Evolutionary conservation across 805 yeast species (phyloP).

Genomic region (Yarrowia alimentaria): DNA sequence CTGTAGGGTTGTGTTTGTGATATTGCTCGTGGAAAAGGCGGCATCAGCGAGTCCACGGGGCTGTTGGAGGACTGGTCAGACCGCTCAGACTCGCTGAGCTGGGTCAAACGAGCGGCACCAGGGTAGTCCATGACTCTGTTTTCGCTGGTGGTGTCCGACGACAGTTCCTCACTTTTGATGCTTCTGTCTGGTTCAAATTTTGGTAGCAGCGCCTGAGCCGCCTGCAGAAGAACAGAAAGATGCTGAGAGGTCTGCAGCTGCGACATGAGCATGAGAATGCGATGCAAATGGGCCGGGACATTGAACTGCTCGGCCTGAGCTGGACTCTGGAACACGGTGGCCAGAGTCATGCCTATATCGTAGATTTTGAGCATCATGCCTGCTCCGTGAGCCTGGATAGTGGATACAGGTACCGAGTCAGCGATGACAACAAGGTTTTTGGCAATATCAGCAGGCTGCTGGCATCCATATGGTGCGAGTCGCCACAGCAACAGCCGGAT

Average conservation of each 20-base stretch:
- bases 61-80: slow-evolving; percentile 4
- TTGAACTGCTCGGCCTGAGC: slow-evolving; percentile 17
- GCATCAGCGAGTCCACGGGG: neutral
- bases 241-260: slow-evolving; percentile 13
- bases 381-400: slow-evolving; percentile 21
- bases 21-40: too few relatives aligned
- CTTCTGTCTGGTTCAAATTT: slow-evolving; percentile 1
- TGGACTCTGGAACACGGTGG: neutral
- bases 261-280: slow-evolving; percentile 20
- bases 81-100: neutral
- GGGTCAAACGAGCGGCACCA: too few relatives aligned
- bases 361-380: slow-evolving; percentile 22
- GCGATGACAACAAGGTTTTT: slow-evolving; percentile 3
- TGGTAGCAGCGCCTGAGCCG: slow-evolving; percentile 6
- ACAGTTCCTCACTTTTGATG: neutral
- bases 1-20: too few relatives aligned
- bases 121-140: too few relatives aligned
- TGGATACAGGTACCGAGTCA: slow-evolving; percentile 7
- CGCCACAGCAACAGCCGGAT: slow-evolving; percentile 6
- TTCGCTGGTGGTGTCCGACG: neutral
- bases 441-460: slow-evolving; percentile 12
- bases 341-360: slow-evolving; percentile 19
- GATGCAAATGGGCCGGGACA: slow-evolving; percentile 1
- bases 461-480: slow-evolving; percentile 4
- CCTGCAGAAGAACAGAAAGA: neutral